Base-by-base conservation (phyloP, 1,139 yeast species). In the Saccharomyces hybrid region DNA sequence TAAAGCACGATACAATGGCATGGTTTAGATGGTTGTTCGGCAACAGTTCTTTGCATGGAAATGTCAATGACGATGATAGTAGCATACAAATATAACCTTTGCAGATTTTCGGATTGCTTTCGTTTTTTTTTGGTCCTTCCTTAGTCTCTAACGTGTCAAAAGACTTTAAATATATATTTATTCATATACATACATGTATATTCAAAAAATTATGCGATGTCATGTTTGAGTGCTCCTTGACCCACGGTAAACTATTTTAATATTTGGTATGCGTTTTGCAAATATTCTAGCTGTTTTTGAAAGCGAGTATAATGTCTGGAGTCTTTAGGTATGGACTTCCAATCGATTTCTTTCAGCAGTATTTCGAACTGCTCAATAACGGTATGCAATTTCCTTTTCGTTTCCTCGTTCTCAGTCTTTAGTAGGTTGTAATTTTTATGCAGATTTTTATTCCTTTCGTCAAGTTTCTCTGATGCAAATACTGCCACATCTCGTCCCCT, bases 21-120 rank as follows among this genome's bases (percentile, higher is more conserved):
- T 63, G 64, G 66, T 53, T 56, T 8, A 41, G 51, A 13, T 61
- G 66, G 66, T 47, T 59, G 14, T 57, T 55, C 31, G 61, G 47
- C 16, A 53, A 53, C 5, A 16, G n/a, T 38, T 38, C 44, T 38
- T 6, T 38, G 11, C 44, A 16, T 13, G 4, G 25, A 9, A 38
- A 38, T 20, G 44, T 11, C 4, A 38, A 16, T 38, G 44, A 38
- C 5, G 44, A 38, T 5, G 44, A 38, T 20, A 38, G 44, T 11
- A 6, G 44, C n/a, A 38, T 38, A 16, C 25, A 16, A 38, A 16
- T 20, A 11, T 38, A 6, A 38, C 5, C 11, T 9, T 20, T 23
- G 23, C 23, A 20, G 23, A 3, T 20, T 3, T 5, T 38, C 6
- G 5, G 20, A 9, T 4, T 7, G 7, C 7, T 5, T 7, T 7